Evolutionary conservation across 2,329 filamentous ascomycete genomes (phyloP).

Genomic region (Dothideomycetes sp.): DNA sequence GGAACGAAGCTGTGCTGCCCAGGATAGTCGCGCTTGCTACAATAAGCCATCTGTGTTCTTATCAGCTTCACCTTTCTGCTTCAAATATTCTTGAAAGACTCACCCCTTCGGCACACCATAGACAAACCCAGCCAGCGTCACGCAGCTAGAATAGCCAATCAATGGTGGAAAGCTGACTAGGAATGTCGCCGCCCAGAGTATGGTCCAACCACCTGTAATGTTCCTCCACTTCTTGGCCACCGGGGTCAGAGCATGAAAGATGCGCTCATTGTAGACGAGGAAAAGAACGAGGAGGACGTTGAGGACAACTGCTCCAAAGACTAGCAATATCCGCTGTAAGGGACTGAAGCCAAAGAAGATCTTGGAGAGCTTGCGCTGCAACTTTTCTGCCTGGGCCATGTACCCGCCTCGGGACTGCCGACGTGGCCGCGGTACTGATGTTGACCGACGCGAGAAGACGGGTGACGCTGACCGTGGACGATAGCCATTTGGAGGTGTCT

Average conservation of each 20-base stretch:
- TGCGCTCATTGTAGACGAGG: constrained; percentile 66
- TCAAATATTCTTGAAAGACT: constrained; percentile 25
- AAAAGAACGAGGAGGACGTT: constrained; percentile 55
- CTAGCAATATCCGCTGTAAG: constrained; percentile 53
- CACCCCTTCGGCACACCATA: constrained; percentile 65
- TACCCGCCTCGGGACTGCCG: constrained; percentile 32
- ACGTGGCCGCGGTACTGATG: constrained; percentile 31
- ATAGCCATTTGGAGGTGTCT: constrained; percentile 32
- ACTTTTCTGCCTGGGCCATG: constrained; percentile 34
- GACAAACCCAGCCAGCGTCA: constrained; percentile 61
- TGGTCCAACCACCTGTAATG: constrained; percentile 59
- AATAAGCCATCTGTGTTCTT: constrained; percentile 62
- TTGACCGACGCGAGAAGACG: constrained; percentile 42
- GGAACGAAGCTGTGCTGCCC: constrained; percentile 70
- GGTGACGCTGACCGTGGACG: constrained; percentile 22
- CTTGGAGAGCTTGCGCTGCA: constrained; percentile 37
- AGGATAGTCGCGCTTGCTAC: constrained; percentile 68
- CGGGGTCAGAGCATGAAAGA: constrained; percentile 68
- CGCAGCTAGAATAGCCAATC: constrained; percentile 74
- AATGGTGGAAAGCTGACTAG: constrained; percentile 74
- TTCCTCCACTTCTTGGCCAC: constrained; percentile 68
- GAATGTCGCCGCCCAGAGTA: constrained; percentile 69
- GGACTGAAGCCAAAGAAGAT: constrained; percentile 49
- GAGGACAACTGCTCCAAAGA: constrained; percentile 42
- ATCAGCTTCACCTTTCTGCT: not conserved